Base-by-base conservation (phyloP, 352 stramenopile species). In the Pythium oligandrum region DNA sequence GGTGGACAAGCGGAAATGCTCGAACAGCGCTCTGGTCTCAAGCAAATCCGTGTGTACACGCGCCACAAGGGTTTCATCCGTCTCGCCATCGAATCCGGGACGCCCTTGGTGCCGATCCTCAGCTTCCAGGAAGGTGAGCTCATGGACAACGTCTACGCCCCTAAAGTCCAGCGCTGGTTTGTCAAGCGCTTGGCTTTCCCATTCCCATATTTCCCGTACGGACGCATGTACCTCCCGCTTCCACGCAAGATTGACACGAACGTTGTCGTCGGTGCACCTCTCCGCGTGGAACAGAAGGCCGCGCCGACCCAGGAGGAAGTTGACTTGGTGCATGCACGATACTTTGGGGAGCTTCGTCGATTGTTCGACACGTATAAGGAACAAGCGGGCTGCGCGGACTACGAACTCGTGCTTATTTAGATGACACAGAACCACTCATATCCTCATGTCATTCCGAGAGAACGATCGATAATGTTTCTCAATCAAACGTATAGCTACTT, bases 1-100 rank as follows among this genome's bases (percentile, higher is more conserved):
- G 83, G 83, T 5, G 83, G 83, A 11, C 83, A 94, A 57, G 75
- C 81, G 7, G 83, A 94, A 58, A 91, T 94, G 81, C 59, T 94
- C 30, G 61, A 87, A 45, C 82, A 89, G 59, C 73, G 63, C 11
- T 86, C 80, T 9, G 61, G 59, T 36, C 55, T 64, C 26, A 83
- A 84, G 8, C 59, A 90, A 55, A 70, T 92, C 44, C 81, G 81
- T 34, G 59, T 94, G 11, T 84, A 85, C 53, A 94, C 79, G 3
- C 63, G 70, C 33, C 83, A 94, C 67, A 85, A 84, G 40, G 83
- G 83, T 7, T 94, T 94, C 48, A 71, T 94, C 12, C 83, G 83
- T 4, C 55, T 92, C 11, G 83, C 83, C 8, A 78, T 94, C 40
- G 78, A 92, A 49, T 70, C 92, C 42, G 83, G 83, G 40, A 71